These are phyloP conservation scores for Cyphellophora europaea DNA, from an alignment of 2,329 filamentous ascomycete genomes.

Conservation along the genomic window DNA sequence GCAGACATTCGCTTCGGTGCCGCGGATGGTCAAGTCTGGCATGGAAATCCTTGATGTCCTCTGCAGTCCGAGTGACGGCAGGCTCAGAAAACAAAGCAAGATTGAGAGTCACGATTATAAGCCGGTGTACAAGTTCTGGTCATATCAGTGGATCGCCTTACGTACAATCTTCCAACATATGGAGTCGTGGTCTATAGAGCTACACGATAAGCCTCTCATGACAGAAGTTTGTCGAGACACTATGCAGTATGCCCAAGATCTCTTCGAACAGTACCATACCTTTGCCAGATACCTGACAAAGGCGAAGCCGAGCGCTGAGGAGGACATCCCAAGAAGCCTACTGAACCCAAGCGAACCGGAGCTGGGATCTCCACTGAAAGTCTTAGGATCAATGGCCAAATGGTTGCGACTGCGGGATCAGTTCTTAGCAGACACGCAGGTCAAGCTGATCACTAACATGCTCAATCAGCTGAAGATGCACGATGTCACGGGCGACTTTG, in stretches of 20 bases:
- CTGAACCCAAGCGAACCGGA: slow-evolving; percentile 24
- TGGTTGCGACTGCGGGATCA: slow-evolving; percentile 86
- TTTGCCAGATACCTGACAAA: slow-evolving; percentile 61
- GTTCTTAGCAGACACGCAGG: slow-evolving; percentile 73
- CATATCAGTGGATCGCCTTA: slow-evolving; percentile 70
- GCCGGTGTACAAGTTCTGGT: slow-evolving; percentile 71
- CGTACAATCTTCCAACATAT: slow-evolving; percentile 74
- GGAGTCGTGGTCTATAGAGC: slow-evolving; percentile 65
- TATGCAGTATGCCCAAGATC: slow-evolving; percentile 82
- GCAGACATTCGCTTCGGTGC: slow-evolving; percentile 50
- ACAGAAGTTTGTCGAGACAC: slow-evolving; percentile 88
- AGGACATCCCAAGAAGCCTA: slow-evolving; percentile 47
- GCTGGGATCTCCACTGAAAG: slow-evolving; percentile 44
- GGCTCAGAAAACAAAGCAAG: slow-evolving; percentile 50
- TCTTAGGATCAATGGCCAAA: slow-evolving; percentile 63
- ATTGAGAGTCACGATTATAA: slow-evolving; percentile 50
- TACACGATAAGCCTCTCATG: slow-evolving; percentile 67
- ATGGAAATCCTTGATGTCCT: slow-evolving; percentile 55
- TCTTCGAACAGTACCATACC: slow-evolving; percentile 77
- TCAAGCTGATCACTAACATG: slow-evolving; percentile 75
- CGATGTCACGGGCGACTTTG: slow-evolving; percentile 48
- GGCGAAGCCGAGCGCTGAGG: slow-evolving; percentile 29
- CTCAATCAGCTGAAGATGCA: slow-evolving; percentile 59
- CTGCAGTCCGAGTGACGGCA: slow-evolving; percentile 53
- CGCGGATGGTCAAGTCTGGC: slow-evolving; percentile 51